phyloP scores from a whole-genome alignment of 2,329 filamentous ascomycete genomes.

The Bipolaris oryzae region DNA sequence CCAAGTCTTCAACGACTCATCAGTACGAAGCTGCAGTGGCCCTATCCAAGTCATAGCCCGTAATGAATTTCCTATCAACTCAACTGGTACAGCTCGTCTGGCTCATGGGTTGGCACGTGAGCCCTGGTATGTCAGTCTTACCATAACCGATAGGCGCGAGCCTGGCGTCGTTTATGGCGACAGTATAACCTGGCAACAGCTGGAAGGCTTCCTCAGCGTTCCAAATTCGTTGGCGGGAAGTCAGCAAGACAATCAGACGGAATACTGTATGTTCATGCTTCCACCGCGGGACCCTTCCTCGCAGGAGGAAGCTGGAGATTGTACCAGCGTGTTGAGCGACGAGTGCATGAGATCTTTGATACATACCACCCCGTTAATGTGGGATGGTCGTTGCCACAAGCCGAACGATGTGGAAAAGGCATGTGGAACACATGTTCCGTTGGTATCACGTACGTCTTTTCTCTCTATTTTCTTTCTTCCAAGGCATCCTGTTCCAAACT shows the following conservation, averaged over 20 bases:
- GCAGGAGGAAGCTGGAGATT: not conserved
- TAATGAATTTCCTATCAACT: not conserved
- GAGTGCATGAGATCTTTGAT: not conserved
- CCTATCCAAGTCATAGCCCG: too few species aligned
- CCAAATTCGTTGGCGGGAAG: not conserved
- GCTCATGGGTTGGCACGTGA: not conserved
- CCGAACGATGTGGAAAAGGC: not conserved
- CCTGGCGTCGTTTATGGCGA: not conserved
- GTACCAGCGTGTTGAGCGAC: not conserved
- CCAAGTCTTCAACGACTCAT: not conserved
- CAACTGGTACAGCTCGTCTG: not conserved
- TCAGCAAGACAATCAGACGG: not conserved
- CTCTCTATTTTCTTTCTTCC: not conserved
- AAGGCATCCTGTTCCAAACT: too few species aligned
- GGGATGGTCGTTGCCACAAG: not conserved
- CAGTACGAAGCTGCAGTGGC: not conserved
- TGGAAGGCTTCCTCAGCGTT: not conserved
- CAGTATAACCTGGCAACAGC: not conserved
- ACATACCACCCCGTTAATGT: not conserved
- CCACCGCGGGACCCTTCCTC: not conserved
- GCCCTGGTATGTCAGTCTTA: constrained; percentile 2
- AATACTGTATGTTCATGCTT: not conserved
- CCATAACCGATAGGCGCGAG: constrained; percentile 2
- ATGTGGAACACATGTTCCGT: not conserved
- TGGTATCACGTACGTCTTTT: not conserved